Evolutionary conservation across 768 basidiomycete genomes (phyloP), one percentile per base, ranked within the genome.

Genomic region (Omphalotus guepiniiformis): DNA sequence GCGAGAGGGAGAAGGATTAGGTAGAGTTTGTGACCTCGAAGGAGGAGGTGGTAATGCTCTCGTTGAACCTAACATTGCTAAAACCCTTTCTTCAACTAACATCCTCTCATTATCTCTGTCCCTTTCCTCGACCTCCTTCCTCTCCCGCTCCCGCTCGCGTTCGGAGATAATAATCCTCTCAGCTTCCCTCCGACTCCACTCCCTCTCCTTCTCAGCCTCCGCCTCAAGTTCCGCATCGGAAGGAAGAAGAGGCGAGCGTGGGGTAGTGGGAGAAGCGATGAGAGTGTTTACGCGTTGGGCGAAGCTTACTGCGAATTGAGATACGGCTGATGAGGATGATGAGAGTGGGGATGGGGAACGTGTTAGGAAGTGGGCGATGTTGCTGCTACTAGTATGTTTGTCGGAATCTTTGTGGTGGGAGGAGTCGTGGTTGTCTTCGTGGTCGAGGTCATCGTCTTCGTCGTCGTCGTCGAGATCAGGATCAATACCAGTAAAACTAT

Each of bases 71-170:
- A 88, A 74, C 85, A 89, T 82, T n/a, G 82, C 81, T 18, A 88
- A 61, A 16, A 90, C 79, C 49, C 83, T 79, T 52, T 89, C 84
- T 58, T 93, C 90, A 23, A 88, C 71, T 21, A 72, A 64, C 50
- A 74, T 76, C 16, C 86, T 69, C 53, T 88, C 83, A 0, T 86
- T 82, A 62, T 92, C 90, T 44, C 65, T 72, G 0, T 74, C 82
- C 23, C n/a, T n/a, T n/a, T 92, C 65, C 53, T 92, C 92, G 1
- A 71, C 74, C 60, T 92, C 90, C 0, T 89, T 89, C 60, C 90
- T 87, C 27, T 79, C 71, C 49, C 89, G 69, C 53, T 82, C 85
- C 35, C 72, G 69, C 53, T 90, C 89, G n/a, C n/a, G n/a, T n/a
- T n/a, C n/a, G n/a, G n/a, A n/a, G n/a, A n/a, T n/a, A n/a, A 49